These are phyloP conservation scores for Colletotrichum echinochloae DNA, from an alignment of 2,329 filamentous ascomycete species.

Conservation along the genomic window DNA sequence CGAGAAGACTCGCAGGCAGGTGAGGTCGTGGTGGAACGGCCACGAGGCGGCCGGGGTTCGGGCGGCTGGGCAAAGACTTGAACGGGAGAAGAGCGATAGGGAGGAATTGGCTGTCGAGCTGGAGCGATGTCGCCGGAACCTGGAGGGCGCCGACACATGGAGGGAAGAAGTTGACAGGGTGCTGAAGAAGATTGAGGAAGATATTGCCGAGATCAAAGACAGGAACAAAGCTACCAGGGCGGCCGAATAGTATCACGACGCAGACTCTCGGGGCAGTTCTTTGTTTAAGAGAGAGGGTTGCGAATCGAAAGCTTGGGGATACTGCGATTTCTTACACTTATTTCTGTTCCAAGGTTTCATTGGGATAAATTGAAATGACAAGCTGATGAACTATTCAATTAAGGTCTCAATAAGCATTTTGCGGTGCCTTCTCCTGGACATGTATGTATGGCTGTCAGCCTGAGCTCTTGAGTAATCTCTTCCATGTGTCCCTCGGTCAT, in stretches of 20 bases:
- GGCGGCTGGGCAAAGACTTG: neutral
- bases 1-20: neutral
- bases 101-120: neutral
- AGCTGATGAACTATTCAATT: too few species aligned
- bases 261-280: neutral
- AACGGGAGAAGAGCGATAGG: neutral
- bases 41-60: neutral
- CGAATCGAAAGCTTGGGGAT: neutral
- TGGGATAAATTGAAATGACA: fast-evolving
- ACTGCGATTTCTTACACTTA: neutral
- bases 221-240: neutral
- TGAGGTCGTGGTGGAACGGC: too few species aligned
- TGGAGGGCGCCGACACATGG: neutral
- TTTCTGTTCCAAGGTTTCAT: neutral
- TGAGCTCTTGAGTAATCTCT: too few species aligned
- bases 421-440: too few species aligned
- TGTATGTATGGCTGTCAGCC: too few species aligned
- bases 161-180: neutral
- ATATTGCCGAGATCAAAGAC: too few species aligned
- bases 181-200: neutral
- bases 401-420: too few species aligned
- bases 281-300: too few species aligned
- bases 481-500: too few species aligned
- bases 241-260: neutral
- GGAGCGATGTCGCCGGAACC: neutral